Conservation (phyloP, 495 filamentous ascomycete species). For the Mytilinidion resinicola region DNA sequence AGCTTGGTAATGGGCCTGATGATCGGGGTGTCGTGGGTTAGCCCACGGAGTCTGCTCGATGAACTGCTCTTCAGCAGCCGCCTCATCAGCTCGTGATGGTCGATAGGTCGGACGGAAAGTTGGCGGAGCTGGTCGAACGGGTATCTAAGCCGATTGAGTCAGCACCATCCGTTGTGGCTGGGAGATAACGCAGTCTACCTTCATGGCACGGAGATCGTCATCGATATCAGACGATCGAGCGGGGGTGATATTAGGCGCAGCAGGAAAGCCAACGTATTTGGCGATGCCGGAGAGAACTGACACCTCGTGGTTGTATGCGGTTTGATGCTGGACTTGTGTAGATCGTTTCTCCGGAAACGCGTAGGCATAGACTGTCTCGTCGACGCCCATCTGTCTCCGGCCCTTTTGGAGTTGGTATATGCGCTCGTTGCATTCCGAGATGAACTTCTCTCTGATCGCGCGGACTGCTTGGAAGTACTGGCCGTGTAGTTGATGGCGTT, state of each 20-base stretch:
- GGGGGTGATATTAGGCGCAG: slow-evolving; percentile 73
- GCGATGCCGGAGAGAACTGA: slow-evolving; percentile 83
- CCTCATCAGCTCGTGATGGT: slow-evolving; percentile 42
- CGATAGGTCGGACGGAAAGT: slow-evolving; percentile 28
- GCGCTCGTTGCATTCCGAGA: slow-evolving; percentile 75
- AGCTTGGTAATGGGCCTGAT: slow-evolving; percentile 23
- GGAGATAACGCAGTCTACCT: slow-evolving; percentile 53
- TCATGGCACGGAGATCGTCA: slow-evolving; percentile 83
- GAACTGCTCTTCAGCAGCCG: slow-evolving; percentile 71
- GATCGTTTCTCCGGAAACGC: slow-evolving; percentile 60
- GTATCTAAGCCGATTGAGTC: slow-evolving; percentile 15
- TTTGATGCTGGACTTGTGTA: slow-evolving; percentile 69
- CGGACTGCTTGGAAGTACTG: slow-evolving; percentile 81
- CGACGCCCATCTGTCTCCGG: slow-evolving; percentile 71
- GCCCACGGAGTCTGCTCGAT: slow-evolving; percentile 81
- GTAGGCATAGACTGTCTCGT: slow-evolving; percentile 63
- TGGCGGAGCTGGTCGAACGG: slow-evolving; percentile 13
- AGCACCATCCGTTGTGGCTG: slow-evolving; percentile 4
- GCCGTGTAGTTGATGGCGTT: slow-evolving; percentile 72
- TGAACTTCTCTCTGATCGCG: slow-evolving; percentile 70
- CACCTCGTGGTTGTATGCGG: slow-evolving; percentile 89
- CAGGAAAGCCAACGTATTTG: slow-evolving; percentile 92
- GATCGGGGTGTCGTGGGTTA: slow-evolving; percentile 73
- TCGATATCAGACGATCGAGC: slow-evolving; percentile 69
- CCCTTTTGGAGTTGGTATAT: slow-evolving; percentile 82